Conservation (phyloP, 805 yeast species). For the Candida stauntonica region DNA sequence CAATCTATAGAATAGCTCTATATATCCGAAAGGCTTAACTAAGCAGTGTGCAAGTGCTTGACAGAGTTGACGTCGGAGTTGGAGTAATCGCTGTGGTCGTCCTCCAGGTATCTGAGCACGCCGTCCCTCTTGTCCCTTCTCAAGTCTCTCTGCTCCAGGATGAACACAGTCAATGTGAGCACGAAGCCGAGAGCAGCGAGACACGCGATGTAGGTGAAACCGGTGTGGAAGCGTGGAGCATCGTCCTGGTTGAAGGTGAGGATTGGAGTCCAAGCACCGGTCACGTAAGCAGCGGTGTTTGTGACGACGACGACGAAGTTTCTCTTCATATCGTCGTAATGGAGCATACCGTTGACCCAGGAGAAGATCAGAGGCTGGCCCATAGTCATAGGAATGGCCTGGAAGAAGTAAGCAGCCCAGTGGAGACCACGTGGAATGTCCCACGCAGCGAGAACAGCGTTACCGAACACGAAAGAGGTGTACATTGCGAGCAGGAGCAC, state of each 20-base stretch:
- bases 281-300: constrained; percentile 39
- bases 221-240: constrained; percentile 34
- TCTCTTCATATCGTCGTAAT: constrained; percentile 31
- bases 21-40: too few species aligned
- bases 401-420: constrained; percentile 46
- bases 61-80: too few species aligned
- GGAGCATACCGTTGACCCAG: constrained; percentile 49
- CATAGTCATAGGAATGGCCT: constrained; percentile 44
- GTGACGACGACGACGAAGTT: constrained; percentile 37
- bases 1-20: too few species aligned
- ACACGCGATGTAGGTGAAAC: constrained; percentile 30
- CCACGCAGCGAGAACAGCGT: constrained; percentile 33
- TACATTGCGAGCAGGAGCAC: constrained; percentile 36
- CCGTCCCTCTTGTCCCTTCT: background rate
- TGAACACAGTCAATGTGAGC: background rate
- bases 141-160: constrained; percentile 1
- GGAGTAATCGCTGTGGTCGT: background rate
- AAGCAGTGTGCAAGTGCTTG: too few species aligned
- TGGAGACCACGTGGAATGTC: constrained; percentile 43
- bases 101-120: background rate
- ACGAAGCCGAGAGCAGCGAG: constrained; percentile 4
- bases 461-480: constrained; percentile 41
- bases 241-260: constrained; percentile 37
- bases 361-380: constrained; percentile 55
- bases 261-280: constrained; percentile 35